Conservation (phyloP, 352 stramenopile genomes). For the Globisporangium polare region DNA sequence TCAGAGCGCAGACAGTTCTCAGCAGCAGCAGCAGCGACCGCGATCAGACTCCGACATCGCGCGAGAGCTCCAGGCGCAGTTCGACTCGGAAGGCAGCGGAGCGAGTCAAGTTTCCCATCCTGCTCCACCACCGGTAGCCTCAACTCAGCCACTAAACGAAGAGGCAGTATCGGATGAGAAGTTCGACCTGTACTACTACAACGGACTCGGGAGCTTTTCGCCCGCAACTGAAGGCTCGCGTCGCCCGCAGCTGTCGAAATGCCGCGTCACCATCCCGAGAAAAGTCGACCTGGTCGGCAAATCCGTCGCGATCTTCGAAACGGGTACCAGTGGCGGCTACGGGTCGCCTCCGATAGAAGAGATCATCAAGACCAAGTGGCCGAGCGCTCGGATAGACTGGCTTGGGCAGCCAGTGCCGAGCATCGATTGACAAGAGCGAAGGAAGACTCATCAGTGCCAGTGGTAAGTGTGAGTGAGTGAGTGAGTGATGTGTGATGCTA, state of each 20-base stretch:
- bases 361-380: conserved; percentile 80
- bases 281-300: conserved; percentile 56
- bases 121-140: background rate
- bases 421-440: conserved; percentile 33
- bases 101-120: background rate
- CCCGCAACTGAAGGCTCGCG: conserved; percentile 4
- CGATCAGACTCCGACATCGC: conserved; percentile 73
- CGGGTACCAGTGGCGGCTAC: conserved; percentile 37
- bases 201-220: conserved; percentile 24
- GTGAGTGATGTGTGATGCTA: background rate
- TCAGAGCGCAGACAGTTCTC: background rate
- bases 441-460: background rate
- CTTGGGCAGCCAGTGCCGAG: conserved; percentile 30
- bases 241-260: conserved; percentile 39
- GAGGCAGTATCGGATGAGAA: conserved; percentile 2
- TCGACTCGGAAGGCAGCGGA: conserved; percentile 46
- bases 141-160: background rate
- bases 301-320: conserved; percentile 53
- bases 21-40: conserved; percentile 12
- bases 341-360: conserved; percentile 58
- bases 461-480: no score
- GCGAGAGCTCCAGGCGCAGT: conserved; percentile 68
- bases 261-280: conserved; percentile 30
- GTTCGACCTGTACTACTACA: conserved; percentile 48
- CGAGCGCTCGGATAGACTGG: conserved; percentile 47